phyloP scores from a whole-genome alignment of 2,329 filamentous ascomycete species.

The Fusarium sp. region DNA sequence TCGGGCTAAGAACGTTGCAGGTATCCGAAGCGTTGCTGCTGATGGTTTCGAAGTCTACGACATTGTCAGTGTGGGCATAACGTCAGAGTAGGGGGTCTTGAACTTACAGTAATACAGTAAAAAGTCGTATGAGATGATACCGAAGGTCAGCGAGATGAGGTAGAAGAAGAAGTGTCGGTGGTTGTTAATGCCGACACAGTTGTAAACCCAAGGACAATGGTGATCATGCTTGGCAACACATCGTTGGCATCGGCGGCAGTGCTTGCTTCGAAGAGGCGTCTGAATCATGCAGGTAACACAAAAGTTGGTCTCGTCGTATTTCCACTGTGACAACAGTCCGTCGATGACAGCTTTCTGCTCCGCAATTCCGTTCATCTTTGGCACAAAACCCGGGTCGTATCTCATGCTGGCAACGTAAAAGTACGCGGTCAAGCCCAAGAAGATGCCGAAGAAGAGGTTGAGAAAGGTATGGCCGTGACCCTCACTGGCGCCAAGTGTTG shows the following conservation, averaged over 20 bases:
- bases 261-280: slow-evolving; percentile 91
- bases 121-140: slow-evolving; percentile 76
- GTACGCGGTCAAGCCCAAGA: slow-evolving; percentile 75
- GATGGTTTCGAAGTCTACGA: slow-evolving; percentile 68
- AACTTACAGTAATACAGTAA: slow-evolving; percentile 76
- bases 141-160: slow-evolving; percentile 78
- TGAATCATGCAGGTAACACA: slow-evolving; percentile 95
- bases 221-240: slow-evolving; percentile 98
- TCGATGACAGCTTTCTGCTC: slow-evolving; percentile 91
- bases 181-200: slow-evolving; percentile 95
- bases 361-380: slow-evolving; percentile 87
- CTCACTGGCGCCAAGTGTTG: slow-evolving; percentile 27
- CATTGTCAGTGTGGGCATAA: slow-evolving; percentile 3
- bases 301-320: slow-evolving; percentile 94
- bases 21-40: slow-evolving; percentile 60
- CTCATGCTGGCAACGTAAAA: slow-evolving; percentile 90
- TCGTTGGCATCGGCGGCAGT: slow-evolving; percentile 89
- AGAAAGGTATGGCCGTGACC: slow-evolving; percentile 68
- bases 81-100: neutral
- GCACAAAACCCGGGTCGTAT: slow-evolving; percentile 91
- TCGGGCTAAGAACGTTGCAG: slow-evolving; percentile 81
- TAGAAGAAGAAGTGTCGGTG: slow-evolving; percentile 96
- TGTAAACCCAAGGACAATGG: slow-evolving; percentile 98
- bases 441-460: slow-evolving; percentile 77
- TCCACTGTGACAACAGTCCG: slow-evolving; percentile 83